These are phyloP conservation scores for Claviceps spartinae DNA, from an alignment of 2,329 filamentous ascomycete species.

Conservation along the genomic window DNA sequence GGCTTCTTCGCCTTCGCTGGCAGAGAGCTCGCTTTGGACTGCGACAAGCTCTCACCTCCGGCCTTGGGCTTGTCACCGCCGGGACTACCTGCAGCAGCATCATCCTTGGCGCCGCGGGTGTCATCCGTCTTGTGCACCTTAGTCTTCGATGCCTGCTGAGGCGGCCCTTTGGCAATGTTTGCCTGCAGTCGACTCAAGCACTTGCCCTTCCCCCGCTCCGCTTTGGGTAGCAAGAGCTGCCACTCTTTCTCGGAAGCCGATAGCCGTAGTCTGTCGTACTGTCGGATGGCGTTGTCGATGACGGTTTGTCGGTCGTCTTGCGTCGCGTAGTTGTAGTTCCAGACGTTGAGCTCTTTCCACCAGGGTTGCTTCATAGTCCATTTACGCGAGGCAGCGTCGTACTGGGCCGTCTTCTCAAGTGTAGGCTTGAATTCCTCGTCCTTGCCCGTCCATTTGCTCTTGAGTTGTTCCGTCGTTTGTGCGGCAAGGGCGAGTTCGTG, in stretches of 20 bases:
- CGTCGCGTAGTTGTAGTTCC: constrained; percentile 43
- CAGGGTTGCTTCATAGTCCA: constrained; percentile 43
- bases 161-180: constrained; percentile 39
- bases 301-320: constrained; percentile 43
- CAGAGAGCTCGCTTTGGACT: constrained; percentile 37
- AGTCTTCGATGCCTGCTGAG: constrained; percentile 33
- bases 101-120: constrained; percentile 27
- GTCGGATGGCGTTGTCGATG: constrained; percentile 46
- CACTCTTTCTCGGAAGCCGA: constrained; percentile 43
- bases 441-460: constrained; percentile 35
- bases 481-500: constrained; percentile 47
- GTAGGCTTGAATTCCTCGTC: constrained; percentile 40
- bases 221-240: constrained; percentile 44
- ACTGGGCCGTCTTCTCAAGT: constrained; percentile 45
- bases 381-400: constrained; percentile 32
- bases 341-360: constrained; percentile 53
- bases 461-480: constrained; percentile 34
- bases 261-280: constrained; percentile 46
- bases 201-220: constrained; percentile 44
- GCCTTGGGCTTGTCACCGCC: constrained; percentile 17
- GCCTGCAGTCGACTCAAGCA: constrained; percentile 49
- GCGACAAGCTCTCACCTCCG: constrained; percentile 30
- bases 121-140: constrained; percentile 38
- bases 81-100: constrained; percentile 16
- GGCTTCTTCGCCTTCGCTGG: constrained; percentile 43